phyloP scores from a whole-genome alignment of 2,329 filamentous ascomycete species.

The Kalaharituber pfeilii region DNA sequence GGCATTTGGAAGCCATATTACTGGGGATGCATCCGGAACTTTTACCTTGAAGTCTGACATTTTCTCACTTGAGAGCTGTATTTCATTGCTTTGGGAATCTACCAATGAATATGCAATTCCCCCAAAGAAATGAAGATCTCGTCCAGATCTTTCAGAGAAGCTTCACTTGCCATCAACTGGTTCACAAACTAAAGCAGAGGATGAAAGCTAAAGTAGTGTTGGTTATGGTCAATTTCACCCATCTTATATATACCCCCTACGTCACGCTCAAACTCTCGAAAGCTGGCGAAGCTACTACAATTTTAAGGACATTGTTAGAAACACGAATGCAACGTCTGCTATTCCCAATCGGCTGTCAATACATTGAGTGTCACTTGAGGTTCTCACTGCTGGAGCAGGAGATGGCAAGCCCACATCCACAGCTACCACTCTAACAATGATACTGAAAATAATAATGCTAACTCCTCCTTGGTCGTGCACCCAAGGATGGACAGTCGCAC shows the following conservation, averaged over 20 bases:
- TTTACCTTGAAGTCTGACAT: background rate
- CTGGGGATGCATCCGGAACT: too few species aligned
- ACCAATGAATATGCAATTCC: too few species aligned
- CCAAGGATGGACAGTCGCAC: constrained; percentile 7
- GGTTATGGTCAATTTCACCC: constrained; percentile 27
- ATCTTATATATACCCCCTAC: constrained; percentile 25
- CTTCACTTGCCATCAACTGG: constrained; percentile 71
- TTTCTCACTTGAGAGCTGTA: background rate
- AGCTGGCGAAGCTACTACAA: constrained; percentile 15
- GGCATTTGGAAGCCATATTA: too few species aligned
- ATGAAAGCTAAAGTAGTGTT: constrained; percentile 24
- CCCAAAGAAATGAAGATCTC: too few species aligned
- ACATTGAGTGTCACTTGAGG: background rate
- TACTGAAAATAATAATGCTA: background rate
- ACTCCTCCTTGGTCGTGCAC: constrained; percentile 12
- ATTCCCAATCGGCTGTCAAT: background rate
- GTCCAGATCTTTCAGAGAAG: constrained; percentile 68
- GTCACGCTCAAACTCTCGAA: constrained; percentile 18
- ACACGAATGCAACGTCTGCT: background rate
- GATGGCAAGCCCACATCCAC: background rate
- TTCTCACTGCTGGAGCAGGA: background rate
- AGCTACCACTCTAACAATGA: background rate
- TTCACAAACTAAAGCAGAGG: too few species aligned
- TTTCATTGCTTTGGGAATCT: background rate
- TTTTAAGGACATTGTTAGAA: constrained; percentile 23